A percentile compares a stretch with the other conserved stretches of the same genome.
These are phyloP conservation scores for Aphanomyces invadans DNA, from an alignment of 352 stramenopile genomes.

Conservation along the genomic window DNA sequence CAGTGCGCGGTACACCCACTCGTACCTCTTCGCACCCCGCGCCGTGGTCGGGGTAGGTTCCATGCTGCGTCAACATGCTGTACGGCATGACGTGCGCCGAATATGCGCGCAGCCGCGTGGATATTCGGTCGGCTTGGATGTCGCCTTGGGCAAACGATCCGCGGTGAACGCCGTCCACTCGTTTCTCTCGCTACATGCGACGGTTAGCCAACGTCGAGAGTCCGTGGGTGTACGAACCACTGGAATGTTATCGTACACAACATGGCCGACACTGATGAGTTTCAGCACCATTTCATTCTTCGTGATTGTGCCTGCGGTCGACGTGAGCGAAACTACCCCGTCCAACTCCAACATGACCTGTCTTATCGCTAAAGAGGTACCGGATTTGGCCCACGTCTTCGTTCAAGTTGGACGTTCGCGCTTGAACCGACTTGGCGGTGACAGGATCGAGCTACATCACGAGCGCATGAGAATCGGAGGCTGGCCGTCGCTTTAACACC, in stretches of 20 bases:
- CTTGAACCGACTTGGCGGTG: constrained; percentile 62
- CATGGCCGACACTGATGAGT: constrained; percentile 85
- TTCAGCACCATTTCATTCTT: constrained; percentile 99
- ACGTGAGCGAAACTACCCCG: background rate
- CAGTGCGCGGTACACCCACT: too few species aligned
- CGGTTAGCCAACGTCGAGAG: background rate
- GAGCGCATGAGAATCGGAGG: too few species aligned
- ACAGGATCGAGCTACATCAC: constrained; percentile 16
- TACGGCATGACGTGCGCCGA: constrained; percentile 1
- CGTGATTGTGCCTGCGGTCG: constrained; percentile 86
- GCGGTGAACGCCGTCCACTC: background rate
- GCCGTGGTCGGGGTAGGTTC: background rate
- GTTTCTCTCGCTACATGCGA: constrained; percentile 1
- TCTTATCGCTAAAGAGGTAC: constrained; percentile 99
- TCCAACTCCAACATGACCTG: constrained; percentile 40
- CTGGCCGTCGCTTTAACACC: too few species aligned
- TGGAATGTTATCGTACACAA: constrained; percentile 69
- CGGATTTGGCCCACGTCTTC: constrained; percentile 96
- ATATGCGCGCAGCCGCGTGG: constrained; percentile 1
- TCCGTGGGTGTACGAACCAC: background rate
- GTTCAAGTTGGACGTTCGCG: constrained; percentile 90
- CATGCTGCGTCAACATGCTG: constrained; percentile 1
- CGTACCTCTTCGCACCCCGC: background rate
- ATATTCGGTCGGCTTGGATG: background rate
- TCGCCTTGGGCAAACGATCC: background rate